Percentiles rank a stretch among this genome's conserved stretches.
Evolutionary conservation across 495 filamentous ascomycete species (phyloP).

Genomic region (Cercophora scortea): DNA sequence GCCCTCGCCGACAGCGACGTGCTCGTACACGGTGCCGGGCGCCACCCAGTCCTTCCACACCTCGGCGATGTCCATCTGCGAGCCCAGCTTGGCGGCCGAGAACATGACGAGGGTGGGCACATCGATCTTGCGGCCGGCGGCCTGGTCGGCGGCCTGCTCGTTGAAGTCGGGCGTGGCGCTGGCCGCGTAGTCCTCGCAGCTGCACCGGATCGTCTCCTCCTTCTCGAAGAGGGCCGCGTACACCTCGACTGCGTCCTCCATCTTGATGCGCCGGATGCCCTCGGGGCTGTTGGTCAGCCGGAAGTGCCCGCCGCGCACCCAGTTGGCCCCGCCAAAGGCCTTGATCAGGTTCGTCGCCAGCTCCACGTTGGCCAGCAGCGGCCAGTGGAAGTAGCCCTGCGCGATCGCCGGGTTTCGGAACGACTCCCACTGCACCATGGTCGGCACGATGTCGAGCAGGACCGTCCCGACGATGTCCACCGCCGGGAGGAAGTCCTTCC

Average conservation of each 20-base stretch:
- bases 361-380: slow-evolving; percentile 39
- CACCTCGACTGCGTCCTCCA: slow-evolving; percentile 22
- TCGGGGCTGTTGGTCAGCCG: slow-evolving; percentile 20
- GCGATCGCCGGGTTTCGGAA: slow-evolving; percentile 18
- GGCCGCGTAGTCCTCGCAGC: slow-evolving; percentile 40
- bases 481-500: neutral
- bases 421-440: slow-evolving; percentile 29
- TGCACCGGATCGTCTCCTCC: slow-evolving; percentile 25
- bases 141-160: slow-evolving; percentile 37
- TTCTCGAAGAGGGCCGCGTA: slow-evolving; percentile 35
- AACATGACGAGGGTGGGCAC: slow-evolving; percentile 35
- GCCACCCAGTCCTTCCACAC: slow-evolving; percentile 42
- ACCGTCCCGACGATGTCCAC: slow-evolving; percentile 19
- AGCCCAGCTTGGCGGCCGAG: slow-evolving; percentile 34
- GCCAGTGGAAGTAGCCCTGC: slow-evolving; percentile 40
- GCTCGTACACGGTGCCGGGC: slow-evolving; percentile 17
- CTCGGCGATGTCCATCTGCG: slow-evolving; percentile 31
- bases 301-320: slow-evolving; percentile 19
- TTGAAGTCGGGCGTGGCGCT: slow-evolving; percentile 33
- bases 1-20: slow-evolving; percentile 25
- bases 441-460: slow-evolving; percentile 45
- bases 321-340: slow-evolving; percentile 33
- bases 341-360: slow-evolving; percentile 36
- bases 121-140: slow-evolving; percentile 33
- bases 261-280: slow-evolving; percentile 5